Conservation (phyloP, 305 asterid genomes). For the Fraxinus xanthoxyloides region DNA sequence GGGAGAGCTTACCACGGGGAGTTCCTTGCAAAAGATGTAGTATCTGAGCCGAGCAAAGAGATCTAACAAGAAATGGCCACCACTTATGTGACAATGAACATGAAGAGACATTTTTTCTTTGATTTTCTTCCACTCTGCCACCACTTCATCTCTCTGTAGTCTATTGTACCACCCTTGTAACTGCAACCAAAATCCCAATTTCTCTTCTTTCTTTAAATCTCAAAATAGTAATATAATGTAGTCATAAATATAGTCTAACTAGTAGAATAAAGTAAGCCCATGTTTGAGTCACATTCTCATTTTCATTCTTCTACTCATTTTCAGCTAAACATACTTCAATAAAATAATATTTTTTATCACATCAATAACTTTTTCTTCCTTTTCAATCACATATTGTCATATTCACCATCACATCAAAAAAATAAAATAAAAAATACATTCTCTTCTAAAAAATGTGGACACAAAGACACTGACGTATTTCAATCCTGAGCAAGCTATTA, state of each 20-base stretch:
- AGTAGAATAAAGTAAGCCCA: not conserved
- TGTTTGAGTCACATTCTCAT: no score
- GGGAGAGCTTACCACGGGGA: conserved; percentile 67
- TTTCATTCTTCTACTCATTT: no score
- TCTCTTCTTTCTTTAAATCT: not conserved
- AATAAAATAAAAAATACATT: no score
- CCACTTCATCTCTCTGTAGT: conserved; percentile 89
- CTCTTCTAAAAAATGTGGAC: no score
- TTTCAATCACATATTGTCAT: no score
- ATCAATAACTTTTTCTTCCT: no score
- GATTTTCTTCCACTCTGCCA: conserved; percentile 93
- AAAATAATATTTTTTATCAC: no score
- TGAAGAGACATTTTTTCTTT: conserved; percentile 86
- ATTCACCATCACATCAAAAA: no score
- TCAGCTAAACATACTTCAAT: no score
- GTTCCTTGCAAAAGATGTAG: conserved; percentile 89
- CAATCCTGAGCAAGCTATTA: not conserved
- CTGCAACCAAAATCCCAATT: not conserved
- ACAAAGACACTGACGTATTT: no score
- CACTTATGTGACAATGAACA: conserved; percentile 95
- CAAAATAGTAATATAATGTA: not conserved
- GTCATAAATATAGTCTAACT: not conserved
- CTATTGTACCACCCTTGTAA: conserved; percentile 12
- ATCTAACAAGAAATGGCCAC: conserved; percentile 79
- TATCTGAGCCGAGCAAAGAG: conserved; percentile 70